A percentile compares a stretch with the other conserved stretches of the same genome.
Evolutionary conservation across 768 basidiomycete species (phyloP).

Genomic region (Omphalotus guepiniiformis): DNA sequence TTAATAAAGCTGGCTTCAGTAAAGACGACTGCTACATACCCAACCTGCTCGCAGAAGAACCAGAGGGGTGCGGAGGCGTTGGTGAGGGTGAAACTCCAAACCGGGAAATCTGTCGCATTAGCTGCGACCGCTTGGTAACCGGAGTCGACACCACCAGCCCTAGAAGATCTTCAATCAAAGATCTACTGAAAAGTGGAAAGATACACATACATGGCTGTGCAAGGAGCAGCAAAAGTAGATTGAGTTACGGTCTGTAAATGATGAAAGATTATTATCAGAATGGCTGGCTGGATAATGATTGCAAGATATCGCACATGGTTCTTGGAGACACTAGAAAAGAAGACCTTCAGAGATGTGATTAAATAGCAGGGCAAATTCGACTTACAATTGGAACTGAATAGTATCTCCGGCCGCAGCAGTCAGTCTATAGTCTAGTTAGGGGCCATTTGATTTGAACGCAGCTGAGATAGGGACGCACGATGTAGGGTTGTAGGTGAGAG

Average conservation of each 20-base stretch:
- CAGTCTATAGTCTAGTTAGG: conserved; percentile 28
- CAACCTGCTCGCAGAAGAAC: conserved; percentile 47
- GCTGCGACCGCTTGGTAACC: conserved; percentile 38
- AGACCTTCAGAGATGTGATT: neutral
- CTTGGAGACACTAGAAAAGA: conserved; percentile 27
- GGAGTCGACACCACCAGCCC: conserved; percentile 36
- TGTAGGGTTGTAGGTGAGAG: conserved; percentile 24
- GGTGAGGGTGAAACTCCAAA: conserved; percentile 28
- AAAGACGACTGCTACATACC: conserved; percentile 16
- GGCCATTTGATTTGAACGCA: conserved; percentile 1
- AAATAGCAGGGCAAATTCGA: conserved; percentile 1
- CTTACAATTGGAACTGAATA: conserved; percentile 44
- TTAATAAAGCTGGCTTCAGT: neutral
- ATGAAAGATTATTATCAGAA: neutral
- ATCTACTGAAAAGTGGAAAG: neutral
- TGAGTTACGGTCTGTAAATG: conserved; percentile 32
- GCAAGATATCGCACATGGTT: conserved; percentile 29
- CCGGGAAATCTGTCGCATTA: conserved; percentile 29
- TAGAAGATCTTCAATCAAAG: conserved; percentile 14
- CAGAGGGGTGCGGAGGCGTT: conserved; percentile 34
- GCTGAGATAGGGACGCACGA: neutral
- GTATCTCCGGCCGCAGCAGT: conserved; percentile 32
- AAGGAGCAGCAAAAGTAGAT: conserved; percentile 35
- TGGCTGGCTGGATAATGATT: neutral
- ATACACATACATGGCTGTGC: conserved; percentile 23